A percentile compares a stretch with the other conserved stretches of the same genome.
Conservation (phyloP, 2,329 filamentous ascomycete genomes). For the Aspergillus sp. region DNA sequence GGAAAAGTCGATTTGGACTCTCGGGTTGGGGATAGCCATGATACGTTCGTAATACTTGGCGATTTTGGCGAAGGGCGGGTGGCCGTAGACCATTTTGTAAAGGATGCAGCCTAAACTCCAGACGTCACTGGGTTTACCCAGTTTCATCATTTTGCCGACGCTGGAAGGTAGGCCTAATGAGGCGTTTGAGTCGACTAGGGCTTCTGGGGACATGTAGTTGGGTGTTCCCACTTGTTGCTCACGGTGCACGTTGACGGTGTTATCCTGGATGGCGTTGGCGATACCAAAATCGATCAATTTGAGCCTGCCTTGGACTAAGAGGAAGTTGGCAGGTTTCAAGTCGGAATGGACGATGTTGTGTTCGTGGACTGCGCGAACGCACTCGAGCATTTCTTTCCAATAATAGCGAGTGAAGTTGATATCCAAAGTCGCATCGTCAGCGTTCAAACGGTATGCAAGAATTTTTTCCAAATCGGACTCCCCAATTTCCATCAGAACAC, state of each 20-base stretch:
- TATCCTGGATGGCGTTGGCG: constrained; percentile 92
- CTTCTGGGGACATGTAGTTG: constrained; percentile 98
- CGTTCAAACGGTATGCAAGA: constrained; percentile 64
- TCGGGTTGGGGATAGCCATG: constrained; percentile 45
- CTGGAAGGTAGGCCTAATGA: constrained; percentile 43
- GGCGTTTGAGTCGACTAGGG: constrained; percentile 78
- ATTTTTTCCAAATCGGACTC: constrained; percentile 89
- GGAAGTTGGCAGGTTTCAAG: constrained; percentile 94
- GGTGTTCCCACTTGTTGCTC: constrained; percentile 93
- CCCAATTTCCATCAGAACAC: constrained; percentile 93
- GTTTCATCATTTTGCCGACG: constrained; percentile 72
- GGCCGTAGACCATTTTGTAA: constrained; percentile 97
- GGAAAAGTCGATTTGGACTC: constrained; percentile 43
- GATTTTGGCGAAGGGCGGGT: constrained; percentile 91
- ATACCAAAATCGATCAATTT: constrained; percentile 99
- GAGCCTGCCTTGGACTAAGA: constrained; percentile 78
- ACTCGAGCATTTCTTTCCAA: constrained; percentile 99
- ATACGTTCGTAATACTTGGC: constrained; percentile 78
- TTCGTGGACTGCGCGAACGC: constrained; percentile 79
- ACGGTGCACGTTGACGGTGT: constrained; percentile 95
- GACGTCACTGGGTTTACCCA: constrained; percentile 91
- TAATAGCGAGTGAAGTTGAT: constrained; percentile 90
- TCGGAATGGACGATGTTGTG: constrained; percentile 94
- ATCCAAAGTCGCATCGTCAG: constrained; percentile 70
- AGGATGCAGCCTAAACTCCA: constrained; percentile 96